Percentiles rank a stretch among this genome's conserved stretches.
phyloP scores from a whole-genome alignment of 2,329 filamentous ascomycete species.

The Colletotrichum filicis region DNA sequence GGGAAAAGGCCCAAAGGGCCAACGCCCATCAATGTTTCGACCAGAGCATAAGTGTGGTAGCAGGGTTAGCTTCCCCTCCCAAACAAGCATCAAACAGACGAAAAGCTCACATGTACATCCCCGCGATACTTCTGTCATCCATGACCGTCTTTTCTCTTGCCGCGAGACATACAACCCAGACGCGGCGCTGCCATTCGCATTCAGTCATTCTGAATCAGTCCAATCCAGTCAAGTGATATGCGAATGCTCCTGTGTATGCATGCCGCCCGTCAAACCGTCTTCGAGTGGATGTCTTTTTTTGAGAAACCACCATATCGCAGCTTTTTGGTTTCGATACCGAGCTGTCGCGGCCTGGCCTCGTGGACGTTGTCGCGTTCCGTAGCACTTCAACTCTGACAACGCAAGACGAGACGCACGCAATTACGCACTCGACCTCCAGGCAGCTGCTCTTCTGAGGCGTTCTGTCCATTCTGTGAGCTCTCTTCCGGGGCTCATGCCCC shows the following conservation, averaged over 20 bases:
- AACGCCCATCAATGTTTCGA: conserved; percentile 48
- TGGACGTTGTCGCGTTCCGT: conserved; percentile 2
- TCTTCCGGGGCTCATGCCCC: not conserved
- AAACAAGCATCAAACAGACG: conserved; percentile 60
- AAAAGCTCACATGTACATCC: conserved; percentile 21
- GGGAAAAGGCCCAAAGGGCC: conserved; percentile 14
- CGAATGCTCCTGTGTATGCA: not conserved
- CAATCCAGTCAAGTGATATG: not conserved
- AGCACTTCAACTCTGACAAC: conserved; percentile 10
- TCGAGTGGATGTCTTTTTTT: not conserved
- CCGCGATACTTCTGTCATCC: not conserved
- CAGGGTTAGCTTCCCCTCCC: conserved; percentile 40
- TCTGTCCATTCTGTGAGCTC: not conserved
- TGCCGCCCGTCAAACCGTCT: not conserved
- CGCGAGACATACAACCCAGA: not conserved
- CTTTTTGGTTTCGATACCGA: not conserved
- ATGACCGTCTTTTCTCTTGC: not conserved
- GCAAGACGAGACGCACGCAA: conserved; percentile 18
- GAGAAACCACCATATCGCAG: not conserved
- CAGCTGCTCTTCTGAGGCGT: not conserved
- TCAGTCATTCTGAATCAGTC: not conserved
- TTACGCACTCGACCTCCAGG: conserved; percentile 15
- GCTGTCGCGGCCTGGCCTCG: conserved; percentile 7
- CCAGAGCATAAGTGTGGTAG: conserved; percentile 49
- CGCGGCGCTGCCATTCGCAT: not conserved